Conservation (phyloP, 495 filamentous ascomycete genomes). For the Neurospora tetrasperma region DNA sequence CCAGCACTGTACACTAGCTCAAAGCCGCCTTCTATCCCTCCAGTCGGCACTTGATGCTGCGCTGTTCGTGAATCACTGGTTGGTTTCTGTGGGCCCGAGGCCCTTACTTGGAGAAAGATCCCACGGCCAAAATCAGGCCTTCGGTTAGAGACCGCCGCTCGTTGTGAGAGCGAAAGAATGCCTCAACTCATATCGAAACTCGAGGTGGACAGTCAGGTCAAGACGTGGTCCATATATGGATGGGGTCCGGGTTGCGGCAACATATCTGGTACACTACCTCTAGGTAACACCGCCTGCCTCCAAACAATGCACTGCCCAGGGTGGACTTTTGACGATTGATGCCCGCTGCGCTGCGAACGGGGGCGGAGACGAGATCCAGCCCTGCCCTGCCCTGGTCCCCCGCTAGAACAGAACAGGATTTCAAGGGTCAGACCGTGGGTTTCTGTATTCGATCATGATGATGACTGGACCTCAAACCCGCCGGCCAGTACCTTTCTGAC, state of each 20-base stretch:
- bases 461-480: background rate
- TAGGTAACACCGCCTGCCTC: background rate
- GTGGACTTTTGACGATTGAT: background rate
- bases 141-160: background rate
- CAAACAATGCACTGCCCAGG: background rate
- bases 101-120: background rate
- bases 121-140: background rate
- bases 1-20: background rate
- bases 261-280: background rate
- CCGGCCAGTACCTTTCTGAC: background rate
- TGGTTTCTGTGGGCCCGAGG: background rate
- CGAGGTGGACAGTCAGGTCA: background rate
- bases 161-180: background rate
- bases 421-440: background rate
- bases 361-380: background rate
- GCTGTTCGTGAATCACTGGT: background rate
- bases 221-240: background rate
- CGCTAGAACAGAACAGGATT: background rate
- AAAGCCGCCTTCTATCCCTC: background rate
- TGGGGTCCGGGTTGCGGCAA: background rate
- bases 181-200: background rate
- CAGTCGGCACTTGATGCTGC: background rate
- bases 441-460: background rate
- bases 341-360: background rate
- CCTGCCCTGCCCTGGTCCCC: background rate